Percentiles rank a stretch among this genome's conserved stretches.
Conservation (phyloP, 1,284 basidiomycete species). For the Rhodotorula sp. region DNA sequence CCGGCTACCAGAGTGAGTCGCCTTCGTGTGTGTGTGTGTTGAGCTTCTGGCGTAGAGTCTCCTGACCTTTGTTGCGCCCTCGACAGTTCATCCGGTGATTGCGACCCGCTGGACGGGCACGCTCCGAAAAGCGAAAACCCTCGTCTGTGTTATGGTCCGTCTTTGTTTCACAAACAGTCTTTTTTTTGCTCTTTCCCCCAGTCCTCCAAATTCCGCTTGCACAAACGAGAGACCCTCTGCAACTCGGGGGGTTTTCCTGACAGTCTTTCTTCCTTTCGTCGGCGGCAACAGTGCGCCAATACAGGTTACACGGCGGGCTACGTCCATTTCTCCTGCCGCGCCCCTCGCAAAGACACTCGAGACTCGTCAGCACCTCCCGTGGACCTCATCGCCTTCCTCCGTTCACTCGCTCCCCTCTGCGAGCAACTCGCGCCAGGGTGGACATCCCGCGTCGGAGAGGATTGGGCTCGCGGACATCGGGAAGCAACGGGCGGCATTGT, state of each 20-base stretch:
- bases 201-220: no score
- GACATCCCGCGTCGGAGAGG: conserved; percentile 48
- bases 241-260: no score
- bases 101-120: conserved; percentile 51
- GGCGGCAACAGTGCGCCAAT: conserved; percentile 43
- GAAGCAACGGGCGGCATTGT: conserved; percentile 53
- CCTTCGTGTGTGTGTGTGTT: not conserved
- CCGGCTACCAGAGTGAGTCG: conserved; percentile 49
- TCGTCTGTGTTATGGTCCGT: conserved; percentile 50
- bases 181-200: not conserved
- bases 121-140: conserved; percentile 44
- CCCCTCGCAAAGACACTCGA: not conserved
- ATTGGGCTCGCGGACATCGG: conserved; percentile 51
- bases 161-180: not conserved
- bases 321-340: conserved; percentile 22
- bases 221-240: not conserved
- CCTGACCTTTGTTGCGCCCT: not conserved
- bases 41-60: not conserved
- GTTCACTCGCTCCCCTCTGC: conserved; percentile 27
- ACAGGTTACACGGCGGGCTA: conserved; percentile 38
- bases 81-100: conserved; percentile 50
- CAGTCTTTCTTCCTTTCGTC: no score
- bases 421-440: conserved; percentile 43
- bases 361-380: not conserved
- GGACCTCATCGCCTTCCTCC: conserved; percentile 31